Evolutionary conservation across 371 early-diverging fungal species (phyloP), one percentile per base, ranked within the genome.

Genomic region (Sporodiniella umbellata): DNA sequence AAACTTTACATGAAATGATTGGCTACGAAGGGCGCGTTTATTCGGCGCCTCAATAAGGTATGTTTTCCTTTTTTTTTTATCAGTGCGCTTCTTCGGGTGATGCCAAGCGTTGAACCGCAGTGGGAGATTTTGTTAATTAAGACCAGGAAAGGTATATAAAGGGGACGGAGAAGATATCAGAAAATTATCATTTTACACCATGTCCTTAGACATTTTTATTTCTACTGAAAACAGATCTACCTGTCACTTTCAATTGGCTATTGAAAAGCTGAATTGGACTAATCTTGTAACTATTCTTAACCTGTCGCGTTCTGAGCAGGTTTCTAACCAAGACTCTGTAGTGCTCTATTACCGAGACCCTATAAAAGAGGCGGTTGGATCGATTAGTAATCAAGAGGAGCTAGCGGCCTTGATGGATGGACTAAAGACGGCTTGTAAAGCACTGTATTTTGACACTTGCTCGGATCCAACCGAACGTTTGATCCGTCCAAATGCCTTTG

Each of bases 221-320:
- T 19, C 40, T 40, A 10, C 21, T 40, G 40, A 18, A n/a, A 21
- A 40, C 40, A 40, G 21, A 19, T 10, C 18, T 21, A 1, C 21
- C 12, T 7, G 21, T 1, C 40, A 21, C 21, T 18, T 40, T 40
- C 40, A 48, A 18, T 44, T 55, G 35, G 22, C 45, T 33, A n/a
- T 18, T 49, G 56, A 55, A 23, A 55, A 49, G 24, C 30, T 55
- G 4, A 49, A 40, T 25, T 55, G 56, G 56, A 42, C 26, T 31
- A 47, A 24, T 14, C 51, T 57, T 35, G 43, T 35, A 21, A 26
- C 42, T 24, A 18, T 51, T 8, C 46, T 57, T 31, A 40, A 57
- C 19, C 40, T 39, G 1, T 46, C 46, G 26, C n/a, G n/a, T n/a
- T n/a, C n/a, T n/a, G n/a, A n/a, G n/a, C 45, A 45, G 17, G 18